These are phyloP conservation scores for Raphanus hybrid DNA, from an alignment of 441 rosid genomes.

Conservation along the genomic window DNA sequence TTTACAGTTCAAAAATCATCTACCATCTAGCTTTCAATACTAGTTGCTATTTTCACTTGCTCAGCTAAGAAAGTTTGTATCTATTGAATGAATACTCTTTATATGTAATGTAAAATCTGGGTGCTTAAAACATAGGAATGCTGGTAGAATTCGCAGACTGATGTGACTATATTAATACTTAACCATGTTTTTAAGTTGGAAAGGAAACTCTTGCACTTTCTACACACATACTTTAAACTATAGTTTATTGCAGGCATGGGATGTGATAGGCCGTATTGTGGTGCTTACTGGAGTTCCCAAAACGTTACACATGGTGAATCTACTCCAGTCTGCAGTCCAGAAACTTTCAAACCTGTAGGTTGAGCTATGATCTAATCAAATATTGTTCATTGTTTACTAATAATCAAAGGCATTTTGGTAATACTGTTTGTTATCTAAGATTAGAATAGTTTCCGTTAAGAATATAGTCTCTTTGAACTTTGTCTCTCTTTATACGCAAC, in stretches of 20 bases:
- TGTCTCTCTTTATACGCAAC: conserved; percentile 2
- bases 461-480: neutral
- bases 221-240: neutral
- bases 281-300: conserved; percentile 80
- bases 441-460: neutral
- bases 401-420: conserved; percentile 2
- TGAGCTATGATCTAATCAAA: conserved; percentile 28
- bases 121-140: neutral
- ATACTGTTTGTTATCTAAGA: neutral
- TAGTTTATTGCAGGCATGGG: conserved; percentile 70
- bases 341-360: conserved; percentile 72
- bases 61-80: neutral
- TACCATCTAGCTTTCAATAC: conserved; percentile 16
- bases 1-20: conserved; percentile 7
- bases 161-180: neutral
- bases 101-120: neutral
- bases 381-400: neutral
- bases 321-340: conserved; percentile 56
- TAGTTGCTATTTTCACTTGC: conserved; percentile 7
- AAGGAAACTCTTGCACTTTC: neutral
- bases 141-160: conserved; percentile 4
- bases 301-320: conserved; percentile 50
- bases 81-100: neutral
- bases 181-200: neutral
- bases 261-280: conserved; percentile 85